Percentiles rank a stretch among this genome's conserved stretches.
These are phyloP conservation scores for Starmerella bacillaris DNA, from an alignment of 805 yeast genomes.

Conservation along the genomic window DNA sequence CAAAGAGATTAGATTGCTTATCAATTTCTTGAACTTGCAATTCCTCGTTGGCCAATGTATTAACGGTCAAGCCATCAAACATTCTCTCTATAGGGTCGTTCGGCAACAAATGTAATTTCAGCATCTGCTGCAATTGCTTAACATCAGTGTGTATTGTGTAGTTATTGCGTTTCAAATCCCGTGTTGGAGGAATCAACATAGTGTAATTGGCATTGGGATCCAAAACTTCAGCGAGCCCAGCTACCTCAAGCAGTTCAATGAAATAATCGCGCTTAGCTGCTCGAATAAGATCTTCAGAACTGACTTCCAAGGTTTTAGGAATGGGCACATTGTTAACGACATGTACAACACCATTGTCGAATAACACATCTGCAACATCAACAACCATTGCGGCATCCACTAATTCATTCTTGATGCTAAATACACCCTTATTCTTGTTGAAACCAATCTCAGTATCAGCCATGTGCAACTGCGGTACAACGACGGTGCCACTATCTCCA, in stretches of 20 bases:
- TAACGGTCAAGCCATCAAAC: conserved; percentile 12
- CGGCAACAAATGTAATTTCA: conserved; percentile 54
- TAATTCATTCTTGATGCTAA: conserved; percentile 1
- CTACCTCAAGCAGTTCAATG: conserved; percentile 27
- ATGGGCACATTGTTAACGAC: conserved; percentile 39
- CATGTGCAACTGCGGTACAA: conserved; percentile 18
- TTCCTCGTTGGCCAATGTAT: conserved; percentile 18
- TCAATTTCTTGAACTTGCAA: conserved; percentile 17
- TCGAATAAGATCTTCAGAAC: conserved; percentile 36
- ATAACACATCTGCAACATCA: conserved; percentile 42
- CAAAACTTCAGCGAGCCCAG: conserved; percentile 23
- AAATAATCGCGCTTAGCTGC: conserved; percentile 35
- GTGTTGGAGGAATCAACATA: conserved; percentile 51
- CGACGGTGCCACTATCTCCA: conserved; percentile 32
- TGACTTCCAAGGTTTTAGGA: conserved; percentile 39
- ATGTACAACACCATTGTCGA: conserved; percentile 73
- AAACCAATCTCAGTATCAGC: conserved; percentile 8
- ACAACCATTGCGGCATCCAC: conserved; percentile 3
- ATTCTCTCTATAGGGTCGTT: conserved; percentile 26
- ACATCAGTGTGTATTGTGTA: conserved; percentile 28
- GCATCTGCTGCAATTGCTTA: conserved; percentile 22
- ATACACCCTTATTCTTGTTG: not conserved
- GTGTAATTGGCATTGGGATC: conserved; percentile 32
- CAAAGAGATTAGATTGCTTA: conserved; percentile 7
- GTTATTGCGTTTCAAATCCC: conserved; percentile 36